A percentile compares a stretch with the other conserved stretches of the same genome.
These are phyloP conservation scores for Prillingera fragicola DNA, from an alignment of 1,284 basidiomycete species.

Conservation along the genomic window DNA sequence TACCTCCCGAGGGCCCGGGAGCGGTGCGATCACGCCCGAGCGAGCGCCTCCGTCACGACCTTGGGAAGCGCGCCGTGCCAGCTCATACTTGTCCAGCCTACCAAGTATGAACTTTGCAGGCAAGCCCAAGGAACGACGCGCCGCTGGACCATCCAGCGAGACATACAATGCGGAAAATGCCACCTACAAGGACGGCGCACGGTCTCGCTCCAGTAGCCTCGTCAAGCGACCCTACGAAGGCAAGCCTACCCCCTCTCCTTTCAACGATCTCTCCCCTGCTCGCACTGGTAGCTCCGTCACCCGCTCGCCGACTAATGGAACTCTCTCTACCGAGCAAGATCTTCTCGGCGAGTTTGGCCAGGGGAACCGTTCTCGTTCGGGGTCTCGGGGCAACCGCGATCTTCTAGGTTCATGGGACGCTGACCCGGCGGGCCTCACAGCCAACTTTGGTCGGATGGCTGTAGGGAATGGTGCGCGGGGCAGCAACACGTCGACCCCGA, in stretches of 20 bases:
- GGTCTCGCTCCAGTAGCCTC: slow-evolving; percentile 10
- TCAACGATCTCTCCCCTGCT: slow-evolving; percentile 1
- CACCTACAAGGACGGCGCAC: background rate
- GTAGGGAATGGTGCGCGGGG: background rate
- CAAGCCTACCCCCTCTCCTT: slow-evolving; percentile 19
- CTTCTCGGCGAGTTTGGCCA: no score
- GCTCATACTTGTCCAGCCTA: slow-evolving; percentile 32
- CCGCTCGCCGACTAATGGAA: background rate
- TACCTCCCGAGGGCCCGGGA: background rate
- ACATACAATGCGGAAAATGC: slow-evolving; percentile 33
- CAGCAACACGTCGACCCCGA: background rate
- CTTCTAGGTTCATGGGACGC: slow-evolving; percentile 36
- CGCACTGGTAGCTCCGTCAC: background rate
- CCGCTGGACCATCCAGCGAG: slow-evolving; percentile 26
- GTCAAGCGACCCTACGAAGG: slow-evolving; percentile 18
- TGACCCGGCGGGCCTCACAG: slow-evolving; percentile 30
- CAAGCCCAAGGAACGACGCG: slow-evolving; percentile 9
- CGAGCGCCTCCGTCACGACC: slow-evolving; percentile 12
- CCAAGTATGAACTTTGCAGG: slow-evolving; percentile 7
- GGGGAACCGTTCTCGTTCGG: background rate
- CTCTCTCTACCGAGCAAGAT: no score
- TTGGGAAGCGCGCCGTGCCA: slow-evolving; percentile 15
- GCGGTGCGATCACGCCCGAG: background rate
- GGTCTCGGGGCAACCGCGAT: slow-evolving; percentile 22
- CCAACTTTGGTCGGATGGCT: slow-evolving; percentile 24